A percentile compares a stretch with the other conserved stretches of the same genome.
Conservation (phyloP, 129 eudicot genomes). For the Calendula officinalis region DNA sequence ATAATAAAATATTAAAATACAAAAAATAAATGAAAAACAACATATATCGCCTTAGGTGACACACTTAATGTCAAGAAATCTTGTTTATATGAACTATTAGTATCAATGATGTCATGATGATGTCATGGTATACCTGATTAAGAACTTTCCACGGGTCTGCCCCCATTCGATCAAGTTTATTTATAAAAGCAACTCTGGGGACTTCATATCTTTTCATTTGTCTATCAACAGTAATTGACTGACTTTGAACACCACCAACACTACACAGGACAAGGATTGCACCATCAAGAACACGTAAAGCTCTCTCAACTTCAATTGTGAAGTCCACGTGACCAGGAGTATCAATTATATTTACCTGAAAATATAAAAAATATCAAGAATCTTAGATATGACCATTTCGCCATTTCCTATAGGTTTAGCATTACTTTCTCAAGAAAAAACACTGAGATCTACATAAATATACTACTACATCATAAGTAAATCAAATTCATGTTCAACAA, state of each 20-base stretch:
- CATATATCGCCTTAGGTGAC: slow-evolving; percentile 5
- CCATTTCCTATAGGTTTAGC: no score
- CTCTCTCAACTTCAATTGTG: slow-evolving; percentile 98
- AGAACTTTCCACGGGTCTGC: slow-evolving; percentile 99
- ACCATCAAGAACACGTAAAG: slow-evolving; percentile 98
- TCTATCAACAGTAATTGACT: slow-evolving; percentile 96
- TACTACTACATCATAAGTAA: neutral
- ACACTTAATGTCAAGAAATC: neutral
- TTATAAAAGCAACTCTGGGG: slow-evolving; percentile 94
- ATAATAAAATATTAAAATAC: neutral
- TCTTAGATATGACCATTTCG: slow-evolving; percentile 13
- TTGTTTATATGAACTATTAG: neutral
- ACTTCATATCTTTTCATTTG: slow-evolving; percentile 98
- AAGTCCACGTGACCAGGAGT: slow-evolving; percentile 99
- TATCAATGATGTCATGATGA: slow-evolving; percentile 14
- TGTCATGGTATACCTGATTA: slow-evolving; percentile 57
- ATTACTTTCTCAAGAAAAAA: neutral
- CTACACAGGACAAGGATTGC: slow-evolving; percentile 98
- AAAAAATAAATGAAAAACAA: neutral
- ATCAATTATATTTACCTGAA: slow-evolving; percentile 89
- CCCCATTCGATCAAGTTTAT: slow-evolving; percentile 97
- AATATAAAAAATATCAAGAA: slow-evolving; percentile 3
- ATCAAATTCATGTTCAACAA: slow-evolving; percentile 4
- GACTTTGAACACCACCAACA: slow-evolving; percentile 99
- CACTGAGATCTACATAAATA: neutral